Evolutionary conservation across 169 alveolate species (phyloP).

Genomic region (Plasmodium ovale): DNA sequence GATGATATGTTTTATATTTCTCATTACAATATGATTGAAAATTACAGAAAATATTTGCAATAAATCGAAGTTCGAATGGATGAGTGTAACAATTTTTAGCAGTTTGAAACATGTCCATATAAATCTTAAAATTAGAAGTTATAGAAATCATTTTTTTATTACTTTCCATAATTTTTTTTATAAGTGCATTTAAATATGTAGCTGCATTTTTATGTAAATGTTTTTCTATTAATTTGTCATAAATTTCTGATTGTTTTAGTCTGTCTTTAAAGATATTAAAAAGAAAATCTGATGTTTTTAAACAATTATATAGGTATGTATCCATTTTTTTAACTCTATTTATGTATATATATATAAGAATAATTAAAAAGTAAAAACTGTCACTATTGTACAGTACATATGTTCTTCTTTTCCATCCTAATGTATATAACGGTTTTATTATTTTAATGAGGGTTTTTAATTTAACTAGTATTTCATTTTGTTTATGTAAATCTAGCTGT

Average conservation of each 20-base stretch:
- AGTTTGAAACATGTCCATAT: slow-evolving; percentile 39
- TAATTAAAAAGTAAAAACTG: slow-evolving; percentile 32
- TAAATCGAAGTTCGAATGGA: slow-evolving; percentile 48
- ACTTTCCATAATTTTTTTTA: slow-evolving; percentile 68
- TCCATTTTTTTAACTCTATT: slow-evolving; percentile 65
- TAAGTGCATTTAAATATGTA: slow-evolving; percentile 40
- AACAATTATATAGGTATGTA: slow-evolving; percentile 47
- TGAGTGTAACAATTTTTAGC: slow-evolving; percentile 34
- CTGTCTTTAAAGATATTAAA: slow-evolving; percentile 54
- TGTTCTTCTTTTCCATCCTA: slow-evolving; percentile 69
- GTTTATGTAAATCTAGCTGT: slow-evolving; percentile 65
- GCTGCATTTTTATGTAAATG: slow-evolving; percentile 75
- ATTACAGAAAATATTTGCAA: slow-evolving; percentile 37
- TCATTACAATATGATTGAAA: slow-evolving; percentile 66
- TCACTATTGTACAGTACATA: slow-evolving; percentile 59
- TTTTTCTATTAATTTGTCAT: slow-evolving; percentile 47
- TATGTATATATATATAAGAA: slow-evolving; percentile 54
- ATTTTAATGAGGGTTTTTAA: slow-evolving; percentile 39
- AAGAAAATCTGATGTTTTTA: slow-evolving; percentile 49
- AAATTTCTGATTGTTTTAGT: slow-evolving; percentile 55
- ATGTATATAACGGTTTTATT: slow-evolving; percentile 24
- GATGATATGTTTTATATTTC: slow-evolving; percentile 63
- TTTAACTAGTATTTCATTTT: slow-evolving; percentile 53
- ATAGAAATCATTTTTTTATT: slow-evolving; percentile 38
- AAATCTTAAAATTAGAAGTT: slow-evolving; percentile 22